These are phyloP conservation scores for Litchi chinensis DNA, from an alignment of 345 rosid species.

Conservation along the genomic window DNA sequence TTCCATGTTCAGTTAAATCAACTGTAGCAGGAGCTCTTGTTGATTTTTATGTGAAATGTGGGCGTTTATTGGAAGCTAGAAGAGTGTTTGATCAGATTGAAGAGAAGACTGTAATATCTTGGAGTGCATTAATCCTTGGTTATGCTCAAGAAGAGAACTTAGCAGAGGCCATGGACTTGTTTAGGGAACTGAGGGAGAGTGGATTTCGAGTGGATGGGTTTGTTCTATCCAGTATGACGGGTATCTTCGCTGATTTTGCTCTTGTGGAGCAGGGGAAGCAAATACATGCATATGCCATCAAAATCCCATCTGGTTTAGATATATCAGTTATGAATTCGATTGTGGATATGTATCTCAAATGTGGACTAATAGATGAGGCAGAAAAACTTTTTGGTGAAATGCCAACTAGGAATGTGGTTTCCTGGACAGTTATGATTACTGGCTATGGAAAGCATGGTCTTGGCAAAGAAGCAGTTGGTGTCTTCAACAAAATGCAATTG, in stretches of 20 bases:
- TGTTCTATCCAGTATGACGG: slow-evolving; percentile 71
- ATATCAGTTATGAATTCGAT: slow-evolving; percentile 67
- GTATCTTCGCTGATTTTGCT: slow-evolving; percentile 85
- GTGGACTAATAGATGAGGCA: slow-evolving; percentile 75
- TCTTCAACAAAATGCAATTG: slow-evolving; percentile 56
- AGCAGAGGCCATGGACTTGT: slow-evolving; percentile 65
- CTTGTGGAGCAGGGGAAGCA: slow-evolving; percentile 84
- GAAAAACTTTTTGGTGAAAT: slow-evolving; percentile 56
- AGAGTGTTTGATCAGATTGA: slow-evolving; percentile 57
- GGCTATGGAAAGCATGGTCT: slow-evolving; percentile 94
- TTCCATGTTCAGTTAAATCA: slow-evolving; percentile 41
- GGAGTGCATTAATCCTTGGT: slow-evolving; percentile 78
- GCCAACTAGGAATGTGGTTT: slow-evolving; percentile 64
- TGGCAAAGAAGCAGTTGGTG: slow-evolving; percentile 56
- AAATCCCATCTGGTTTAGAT: slow-evolving; percentile 67
- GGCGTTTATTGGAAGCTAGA: slow-evolving; percentile 52
- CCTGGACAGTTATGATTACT: slow-evolving; percentile 91
- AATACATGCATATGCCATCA: slow-evolving; percentile 65
- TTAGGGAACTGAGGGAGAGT: slow-evolving; percentile 53
- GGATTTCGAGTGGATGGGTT: slow-evolving; percentile 51
- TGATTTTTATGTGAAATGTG: slow-evolving; percentile 78
- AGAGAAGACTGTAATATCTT: slow-evolving; percentile 64
- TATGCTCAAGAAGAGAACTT: slow-evolving; percentile 79
- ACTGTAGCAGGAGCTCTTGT: slow-evolving; percentile 66
- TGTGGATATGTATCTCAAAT: slow-evolving; percentile 90